A percentile compares a stretch with the other conserved stretches of the same genome.
Evolutionary conservation across 2,329 filamentous ascomycete genomes (phyloP).

Genomic region (Xylaria sp.): DNA sequence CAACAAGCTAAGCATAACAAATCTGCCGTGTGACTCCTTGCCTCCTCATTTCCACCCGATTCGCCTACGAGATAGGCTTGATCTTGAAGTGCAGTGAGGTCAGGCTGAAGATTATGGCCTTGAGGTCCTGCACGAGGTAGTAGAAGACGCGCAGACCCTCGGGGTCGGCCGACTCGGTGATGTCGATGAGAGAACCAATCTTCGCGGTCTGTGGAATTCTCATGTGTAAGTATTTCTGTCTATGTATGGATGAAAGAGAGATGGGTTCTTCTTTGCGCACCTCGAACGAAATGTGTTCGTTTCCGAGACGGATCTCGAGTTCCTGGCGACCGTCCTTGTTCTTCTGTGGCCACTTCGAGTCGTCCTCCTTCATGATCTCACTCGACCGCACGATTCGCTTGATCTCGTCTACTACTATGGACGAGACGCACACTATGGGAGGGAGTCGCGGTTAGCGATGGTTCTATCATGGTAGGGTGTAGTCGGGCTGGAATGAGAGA

Average conservation of each 20-base stretch:
- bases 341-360: slow-evolving; percentile 97
- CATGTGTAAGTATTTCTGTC: slow-evolving; percentile 7
- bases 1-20: not conserved
- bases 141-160: slow-evolving; percentile 97
- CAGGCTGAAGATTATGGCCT: slow-evolving; percentile 91
- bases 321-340: slow-evolving; percentile 98
- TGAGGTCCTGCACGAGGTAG: slow-evolving; percentile 95
- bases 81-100: slow-evolving; percentile 98
- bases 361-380: slow-evolving; percentile 98
- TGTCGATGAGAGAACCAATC: slow-evolving; percentile 93
- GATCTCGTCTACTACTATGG: slow-evolving; percentile 84
- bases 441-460: slow-evolving; percentile 2
- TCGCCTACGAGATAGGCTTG: slow-evolving; percentile 58
- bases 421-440: slow-evolving; percentile 83
- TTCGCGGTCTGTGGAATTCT: slow-evolving; percentile 71
- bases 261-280: slow-evolving; percentile 42
- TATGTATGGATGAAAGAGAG: not conserved
- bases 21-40: not conserved
- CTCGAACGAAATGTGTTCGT: slow-evolving; percentile 97
- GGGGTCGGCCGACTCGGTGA: slow-evolving; percentile 91
- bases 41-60: not conserved
- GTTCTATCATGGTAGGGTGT: not conserved
- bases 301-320: slow-evolving; percentile 87
- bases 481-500: not conserved
- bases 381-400: slow-evolving; percentile 95